Evolutionary conservation across 2,329 filamentous ascomycete species (phyloP), one percentile per base, ranked within the genome.

Genomic region (Fusarium austroafricanum): DNA sequence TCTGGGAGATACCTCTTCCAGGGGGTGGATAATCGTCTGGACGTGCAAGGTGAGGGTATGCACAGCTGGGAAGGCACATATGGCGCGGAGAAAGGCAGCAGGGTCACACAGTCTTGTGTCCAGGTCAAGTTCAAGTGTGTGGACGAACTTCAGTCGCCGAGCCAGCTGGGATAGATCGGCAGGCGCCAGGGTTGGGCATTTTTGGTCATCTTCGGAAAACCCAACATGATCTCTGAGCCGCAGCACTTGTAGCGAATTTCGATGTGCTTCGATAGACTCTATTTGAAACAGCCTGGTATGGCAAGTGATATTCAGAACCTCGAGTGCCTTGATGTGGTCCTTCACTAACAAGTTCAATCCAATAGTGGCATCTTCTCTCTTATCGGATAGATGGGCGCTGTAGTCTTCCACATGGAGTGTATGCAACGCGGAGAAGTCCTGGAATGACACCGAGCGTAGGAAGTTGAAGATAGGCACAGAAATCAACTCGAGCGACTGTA

Each of bases 51-150:
- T 80, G 20, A 86, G 74, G 1, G 76, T 79, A 38, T 79, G 72
- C 15, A 85, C 76, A 10, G 68, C 69, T 6, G 75, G 77, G 53
- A 85, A 84, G 5, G 59, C 63, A 68, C 78, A 79, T 2, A 83
- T 63, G 6, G 78, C 76, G 7, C 67, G 61, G 8, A 85, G 74
- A 62, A 84, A 83, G 10, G 71, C 62, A 1, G 64, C 33, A 8
- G 77, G 73, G n/a, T 79, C 77, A 61, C 77, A 79, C 11, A 75
- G 55, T 5, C 69, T 69, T n/a, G 71, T 67, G 60, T 85, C 83
- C 76, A 84, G 79, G 70, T 85, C 83, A 11, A 86, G 65, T 71
- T 85, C 83, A 7, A 85, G 78, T 0, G 76, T 77, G 28, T 78
- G 76, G 5, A 85, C 74, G 5, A 65, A 46, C 6, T 60, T 61